A percentile compares a stretch with the other conserved stretches of the same genome.
These are phyloP conservation scores for Suhomyces guaymorum DNA, from an alignment of 1,139 yeast genomes.

Conservation along the genomic window DNA sequence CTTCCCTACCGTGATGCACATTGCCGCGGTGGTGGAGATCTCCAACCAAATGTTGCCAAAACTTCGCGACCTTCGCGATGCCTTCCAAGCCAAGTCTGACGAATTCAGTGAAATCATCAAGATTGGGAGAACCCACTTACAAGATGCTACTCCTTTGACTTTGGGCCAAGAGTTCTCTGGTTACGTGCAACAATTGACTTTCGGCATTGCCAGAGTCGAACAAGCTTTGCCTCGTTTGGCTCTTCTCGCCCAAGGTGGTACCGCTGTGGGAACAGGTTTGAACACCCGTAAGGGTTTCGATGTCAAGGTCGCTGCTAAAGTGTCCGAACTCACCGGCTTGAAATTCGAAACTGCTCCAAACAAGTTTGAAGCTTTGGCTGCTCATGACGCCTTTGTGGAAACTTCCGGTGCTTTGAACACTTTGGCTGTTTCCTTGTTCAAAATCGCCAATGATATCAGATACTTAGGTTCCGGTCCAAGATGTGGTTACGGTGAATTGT, in stretches of 20 bases:
- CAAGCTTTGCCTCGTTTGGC: slow-evolving; percentile 71
- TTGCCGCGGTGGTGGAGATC: slow-evolving; percentile 94
- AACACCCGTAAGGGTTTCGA: slow-evolving; percentile 92
- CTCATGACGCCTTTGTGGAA: slow-evolving; percentile 97
- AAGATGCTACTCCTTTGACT: slow-evolving; percentile 97
- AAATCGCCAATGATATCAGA: slow-evolving; percentile 96
- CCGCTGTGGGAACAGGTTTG: slow-evolving; percentile 98
- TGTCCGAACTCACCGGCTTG: slow-evolving; percentile 80
- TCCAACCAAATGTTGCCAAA: slow-evolving; percentile 74
- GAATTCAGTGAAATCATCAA: slow-evolving; percentile 89
- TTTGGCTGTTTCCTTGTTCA: slow-evolving; percentile 87
- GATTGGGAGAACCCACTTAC: slow-evolving; percentile 98
- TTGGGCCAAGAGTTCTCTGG: slow-evolving; percentile 98
- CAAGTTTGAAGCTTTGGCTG: slow-evolving; percentile 98
- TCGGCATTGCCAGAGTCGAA: slow-evolving; percentile 88
- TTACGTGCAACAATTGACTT: slow-evolving; percentile 87
- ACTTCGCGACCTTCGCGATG: slow-evolving; percentile 70
- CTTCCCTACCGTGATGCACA: slow-evolving; percentile 99
- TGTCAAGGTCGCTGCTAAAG: slow-evolving; percentile 75
- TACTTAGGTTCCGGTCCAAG: slow-evolving; percentile 99
- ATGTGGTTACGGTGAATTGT: slow-evolving; percentile 96
- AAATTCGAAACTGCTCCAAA: slow-evolving; percentile 94
- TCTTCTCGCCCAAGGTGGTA: slow-evolving; percentile 96
- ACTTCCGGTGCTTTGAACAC: slow-evolving; percentile 97
- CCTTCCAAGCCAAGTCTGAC: slow-evolving; percentile 71